These are phyloP conservation scores for Meira nashicola DNA, from an alignment of 1,284 basidiomycete species.

Conservation along the genomic window DNA sequence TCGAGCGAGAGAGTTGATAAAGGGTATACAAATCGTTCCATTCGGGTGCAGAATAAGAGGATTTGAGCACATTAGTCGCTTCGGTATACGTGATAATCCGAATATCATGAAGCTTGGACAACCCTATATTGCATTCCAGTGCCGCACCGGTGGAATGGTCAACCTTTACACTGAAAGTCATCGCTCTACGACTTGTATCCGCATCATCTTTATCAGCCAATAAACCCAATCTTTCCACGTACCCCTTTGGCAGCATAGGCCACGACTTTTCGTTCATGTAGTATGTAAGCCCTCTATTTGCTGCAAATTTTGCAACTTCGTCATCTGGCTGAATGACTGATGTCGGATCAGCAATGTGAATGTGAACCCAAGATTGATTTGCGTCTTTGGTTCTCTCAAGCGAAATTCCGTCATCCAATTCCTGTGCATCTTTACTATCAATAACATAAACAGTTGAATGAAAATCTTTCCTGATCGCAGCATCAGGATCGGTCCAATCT, in stretches of 20 bases:
- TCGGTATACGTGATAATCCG: conserved; percentile 66
- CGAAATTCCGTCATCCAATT: conserved; percentile 92
- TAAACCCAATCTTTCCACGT: conserved; percentile 25
- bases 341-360: conserved; percentile 91
- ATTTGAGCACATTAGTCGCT: conserved; percentile 55
- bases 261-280: conserved; percentile 39
- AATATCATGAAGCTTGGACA: conserved; percentile 70
- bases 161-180: conserved; percentile 79
- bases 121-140: conserved; percentile 66
- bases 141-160: conserved; percentile 62
- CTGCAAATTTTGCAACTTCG: conserved; percentile 56
- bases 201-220: neutral
- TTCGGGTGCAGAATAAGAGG: conserved; percentile 22
- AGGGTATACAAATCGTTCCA: conserved; percentile 24
- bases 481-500: neutral
- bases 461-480: conserved; percentile 37
- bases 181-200: conserved; percentile 55
- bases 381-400: conserved; percentile 56
- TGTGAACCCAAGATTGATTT: conserved; percentile 69
- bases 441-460: conserved; percentile 72
- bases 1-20: neutral
- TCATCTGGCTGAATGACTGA: conserved; percentile 66
- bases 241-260: conserved; percentile 59
- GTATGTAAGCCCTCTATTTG: conserved; percentile 27
- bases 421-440: conserved; percentile 74